These are phyloP conservation scores for Chionographis japonica DNA, from an alignment of 106 monocot species.

Conservation along the genomic window DNA sequence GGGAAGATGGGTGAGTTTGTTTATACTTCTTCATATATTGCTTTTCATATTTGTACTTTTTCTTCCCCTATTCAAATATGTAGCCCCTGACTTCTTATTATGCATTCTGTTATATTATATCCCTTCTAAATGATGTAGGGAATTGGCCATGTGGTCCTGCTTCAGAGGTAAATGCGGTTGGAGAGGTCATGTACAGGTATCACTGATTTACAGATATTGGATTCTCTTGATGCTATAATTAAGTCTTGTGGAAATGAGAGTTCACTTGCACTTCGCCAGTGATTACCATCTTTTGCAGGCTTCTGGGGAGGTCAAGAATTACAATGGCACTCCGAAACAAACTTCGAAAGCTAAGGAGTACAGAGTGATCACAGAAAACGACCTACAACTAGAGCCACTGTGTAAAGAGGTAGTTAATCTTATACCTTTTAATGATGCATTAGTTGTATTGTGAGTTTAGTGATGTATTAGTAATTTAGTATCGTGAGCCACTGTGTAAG, in stretches of 20 bases:
- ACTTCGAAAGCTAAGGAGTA: conserved; percentile 15
- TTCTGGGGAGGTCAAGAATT: conserved; percentile 12
- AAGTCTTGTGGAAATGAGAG: not conserved
- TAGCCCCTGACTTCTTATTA: too few species aligned
- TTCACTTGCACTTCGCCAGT: not conserved
- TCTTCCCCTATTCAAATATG: not conserved
- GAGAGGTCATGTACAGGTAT: conserved; percentile 54
- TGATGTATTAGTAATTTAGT: too few species aligned
- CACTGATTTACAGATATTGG: not conserved
- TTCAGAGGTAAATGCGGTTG: conserved; percentile 79
- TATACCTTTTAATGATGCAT: not conserved
- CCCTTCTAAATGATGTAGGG: conserved; percentile 6
- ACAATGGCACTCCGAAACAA: not conserved
- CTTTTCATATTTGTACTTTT: conserved; percentile 1
- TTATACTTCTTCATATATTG: not conserved
- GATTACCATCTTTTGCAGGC: conserved; percentile 15
- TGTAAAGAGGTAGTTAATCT: conserved; percentile 49
- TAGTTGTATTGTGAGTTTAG: not conserved
- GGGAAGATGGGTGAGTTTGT: conserved; percentile 54
- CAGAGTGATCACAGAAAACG: conserved; percentile 49
- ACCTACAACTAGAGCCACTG: conserved; percentile 62
- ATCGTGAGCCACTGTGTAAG: too few species aligned
- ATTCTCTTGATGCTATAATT: not conserved
- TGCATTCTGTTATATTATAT: not conserved
- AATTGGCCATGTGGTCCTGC: conserved; percentile 61